These are phyloP conservation scores for Echeveria elegans DNA, from an alignment of 164 flowering plant species.

Conservation along the genomic window DNA sequence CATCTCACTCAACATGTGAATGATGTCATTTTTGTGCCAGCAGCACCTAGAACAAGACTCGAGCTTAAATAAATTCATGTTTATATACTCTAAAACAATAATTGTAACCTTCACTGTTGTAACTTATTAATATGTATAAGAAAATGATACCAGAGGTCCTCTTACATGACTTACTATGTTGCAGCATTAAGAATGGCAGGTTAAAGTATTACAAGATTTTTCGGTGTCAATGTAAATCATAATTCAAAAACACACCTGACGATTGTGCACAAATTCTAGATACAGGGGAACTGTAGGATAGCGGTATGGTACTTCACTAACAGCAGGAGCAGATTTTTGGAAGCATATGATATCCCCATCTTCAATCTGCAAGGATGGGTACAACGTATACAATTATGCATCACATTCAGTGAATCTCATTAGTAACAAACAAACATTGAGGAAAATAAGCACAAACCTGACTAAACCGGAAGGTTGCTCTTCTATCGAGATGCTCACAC, in stretches of 20 bases:
- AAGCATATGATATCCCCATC: conserved; percentile 79
- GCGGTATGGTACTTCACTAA: conserved; percentile 32
- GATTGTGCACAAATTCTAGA: conserved; percentile 73
- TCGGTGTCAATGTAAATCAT: background rate
- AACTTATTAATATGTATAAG: no score
- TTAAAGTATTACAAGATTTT: background rate
- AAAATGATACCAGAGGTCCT: background rate
- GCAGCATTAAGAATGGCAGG: background rate
- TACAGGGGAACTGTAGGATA: conserved; percentile 72
- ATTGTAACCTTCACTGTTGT: no score
- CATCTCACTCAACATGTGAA: background rate
- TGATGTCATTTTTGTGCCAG: background rate
- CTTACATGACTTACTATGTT: background rate
- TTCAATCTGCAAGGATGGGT: conserved; percentile 41
- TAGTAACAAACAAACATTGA: background rate
- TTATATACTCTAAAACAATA: no score
- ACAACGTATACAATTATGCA: background rate
- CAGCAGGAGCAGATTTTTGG: conserved; percentile 35
- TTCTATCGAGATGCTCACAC: conserved; percentile 70
- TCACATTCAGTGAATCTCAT: background rate
- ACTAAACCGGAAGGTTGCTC: conserved; percentile 39
- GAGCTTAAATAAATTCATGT: no score
- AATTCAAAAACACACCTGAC: conserved; percentile 35
- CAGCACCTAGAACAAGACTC: background rate
- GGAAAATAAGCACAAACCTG: conserved; percentile 33